phyloP scores from a whole-genome alignment of 2,329 filamentous ascomycete genomes.

The Grosmannia serpens region DNA sequence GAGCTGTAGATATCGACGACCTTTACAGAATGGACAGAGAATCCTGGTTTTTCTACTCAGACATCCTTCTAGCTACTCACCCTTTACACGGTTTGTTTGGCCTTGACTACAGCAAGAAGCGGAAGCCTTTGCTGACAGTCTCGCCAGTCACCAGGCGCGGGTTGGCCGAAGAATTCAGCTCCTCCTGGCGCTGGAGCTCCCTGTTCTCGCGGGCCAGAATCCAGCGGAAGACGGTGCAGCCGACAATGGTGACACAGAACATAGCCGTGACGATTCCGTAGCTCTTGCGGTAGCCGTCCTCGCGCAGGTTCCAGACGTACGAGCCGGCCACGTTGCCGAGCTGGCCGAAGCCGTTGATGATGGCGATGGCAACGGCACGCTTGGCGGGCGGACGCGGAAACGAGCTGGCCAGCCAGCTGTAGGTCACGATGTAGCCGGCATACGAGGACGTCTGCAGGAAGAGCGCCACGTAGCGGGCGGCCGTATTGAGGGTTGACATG shows the following conservation, averaged over 20 bases:
- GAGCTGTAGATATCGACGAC: no score
- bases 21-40: no score
- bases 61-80: no score
- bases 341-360: conserved; percentile 66
- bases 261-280: conserved; percentile 36
- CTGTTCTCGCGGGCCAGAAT: conserved; percentile 39
- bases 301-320: conserved; percentile 51
- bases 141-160: neutral
- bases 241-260: conserved; percentile 52
- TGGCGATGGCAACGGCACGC: conserved; percentile 55
- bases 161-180: neutral
- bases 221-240: conserved; percentile 35
- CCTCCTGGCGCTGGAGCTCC: neutral
- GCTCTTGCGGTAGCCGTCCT: conserved; percentile 39
- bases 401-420: conserved; percentile 67
- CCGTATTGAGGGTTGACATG: conserved; percentile 47
- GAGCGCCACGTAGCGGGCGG: conserved; percentile 57
- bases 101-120: neutral
- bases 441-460: conserved; percentile 47
- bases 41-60: no score
- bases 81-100: no score
- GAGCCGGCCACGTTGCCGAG: conserved; percentile 54
- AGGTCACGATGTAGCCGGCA: conserved; percentile 52
- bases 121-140: neutral
- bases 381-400: conserved; percentile 67